Evolutionary conservation across 257 asterid species (phyloP).

Genomic region (Plantago ovata): DNA sequence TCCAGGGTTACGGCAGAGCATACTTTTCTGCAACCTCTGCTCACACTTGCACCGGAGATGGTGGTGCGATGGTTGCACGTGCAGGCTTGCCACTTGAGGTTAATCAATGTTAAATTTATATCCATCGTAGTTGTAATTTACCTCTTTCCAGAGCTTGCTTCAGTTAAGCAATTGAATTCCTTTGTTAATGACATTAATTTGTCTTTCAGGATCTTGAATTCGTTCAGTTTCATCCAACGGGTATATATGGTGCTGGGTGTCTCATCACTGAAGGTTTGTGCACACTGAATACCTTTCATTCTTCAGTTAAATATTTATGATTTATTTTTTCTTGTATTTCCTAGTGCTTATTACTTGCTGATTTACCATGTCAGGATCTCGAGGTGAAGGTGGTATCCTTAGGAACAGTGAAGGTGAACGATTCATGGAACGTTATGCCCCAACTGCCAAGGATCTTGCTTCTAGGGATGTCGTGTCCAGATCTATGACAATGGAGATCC

Average conservation of each 20-base stretch:
- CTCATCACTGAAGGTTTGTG: conserved; percentile 87
- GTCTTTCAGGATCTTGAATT: conserved; percentile 86
- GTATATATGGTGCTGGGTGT: conserved; percentile 99
- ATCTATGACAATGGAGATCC: conserved; percentile 99
- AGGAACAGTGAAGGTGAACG: conserved; percentile 99
- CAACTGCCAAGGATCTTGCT: conserved; percentile 99
- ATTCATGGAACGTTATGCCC: conserved; percentile 99
- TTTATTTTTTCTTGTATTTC: conserved; percentile 1
- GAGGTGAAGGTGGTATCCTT: conserved; percentile 99
- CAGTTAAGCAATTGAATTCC: conserved; percentile 11
- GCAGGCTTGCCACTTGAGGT: conserved; percentile 98
- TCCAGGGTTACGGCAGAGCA: conserved; percentile 94
- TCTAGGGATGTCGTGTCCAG: conserved; percentile 98
- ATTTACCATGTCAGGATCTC: conserved; percentile 58
- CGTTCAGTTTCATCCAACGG: conserved; percentile 97
- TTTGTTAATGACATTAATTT: conserved; percentile 12
- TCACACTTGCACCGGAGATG: conserved; percentile 99
- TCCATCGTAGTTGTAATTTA: conserved; percentile 3
- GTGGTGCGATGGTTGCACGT: conserved; percentile 98
- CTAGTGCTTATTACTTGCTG: background rate
- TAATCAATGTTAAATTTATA: conserved; percentile 18
- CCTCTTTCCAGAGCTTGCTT: background rate
- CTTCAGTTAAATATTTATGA: background rate
- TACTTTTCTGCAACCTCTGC: conserved; percentile 99
- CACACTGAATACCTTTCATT: background rate